Conservation (phyloP, 345 rosid genomes). For the Moricandia arvensis region DNA sequence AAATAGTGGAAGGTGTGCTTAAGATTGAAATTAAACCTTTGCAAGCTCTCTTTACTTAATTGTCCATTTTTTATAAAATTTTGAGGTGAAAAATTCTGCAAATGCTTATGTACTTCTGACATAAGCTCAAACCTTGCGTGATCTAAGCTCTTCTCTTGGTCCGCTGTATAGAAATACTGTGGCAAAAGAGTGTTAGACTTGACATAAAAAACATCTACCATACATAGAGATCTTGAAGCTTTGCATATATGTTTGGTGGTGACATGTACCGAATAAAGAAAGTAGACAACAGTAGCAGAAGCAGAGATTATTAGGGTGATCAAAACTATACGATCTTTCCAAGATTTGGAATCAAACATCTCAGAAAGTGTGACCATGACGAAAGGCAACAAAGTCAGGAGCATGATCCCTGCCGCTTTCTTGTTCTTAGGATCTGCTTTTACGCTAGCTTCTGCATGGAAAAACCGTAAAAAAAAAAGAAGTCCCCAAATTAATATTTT, state of each 20-base stretch:
- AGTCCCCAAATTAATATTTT: not conserved
- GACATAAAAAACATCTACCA: not conserved
- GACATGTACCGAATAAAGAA: constrained; percentile 31
- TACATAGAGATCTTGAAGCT: not conserved
- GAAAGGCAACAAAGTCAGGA: constrained; percentile 28
- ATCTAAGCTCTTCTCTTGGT: constrained; percentile 34
- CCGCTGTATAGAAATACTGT: constrained; percentile 22
- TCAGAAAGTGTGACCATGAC: constrained; percentile 29
- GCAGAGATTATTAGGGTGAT: constrained; percentile 30
- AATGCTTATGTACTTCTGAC: constrained; percentile 36
- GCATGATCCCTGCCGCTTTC: constrained; percentile 37
- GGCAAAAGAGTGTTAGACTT: not conserved
- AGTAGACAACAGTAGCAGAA: constrained; percentile 28
- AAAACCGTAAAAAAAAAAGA: not conserved
- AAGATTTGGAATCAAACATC: constrained; percentile 19
- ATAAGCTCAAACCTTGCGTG: constrained; percentile 31
- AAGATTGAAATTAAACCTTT: constrained; percentile 10
- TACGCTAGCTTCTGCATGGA: constrained; percentile 24
- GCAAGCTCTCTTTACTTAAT: constrained; percentile 22
- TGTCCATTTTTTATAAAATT: constrained; percentile 28
- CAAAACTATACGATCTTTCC: constrained; percentile 11
- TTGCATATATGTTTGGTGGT: not conserved
- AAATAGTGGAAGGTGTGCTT: not conserved
- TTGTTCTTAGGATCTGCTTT: constrained; percentile 34
- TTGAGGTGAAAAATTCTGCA: constrained; percentile 25